Percentiles rank a stretch among this genome's conserved stretches.
Conservation (phyloP, 148 eudicot genomes). For the Rhododendron mucronatum region DNA sequence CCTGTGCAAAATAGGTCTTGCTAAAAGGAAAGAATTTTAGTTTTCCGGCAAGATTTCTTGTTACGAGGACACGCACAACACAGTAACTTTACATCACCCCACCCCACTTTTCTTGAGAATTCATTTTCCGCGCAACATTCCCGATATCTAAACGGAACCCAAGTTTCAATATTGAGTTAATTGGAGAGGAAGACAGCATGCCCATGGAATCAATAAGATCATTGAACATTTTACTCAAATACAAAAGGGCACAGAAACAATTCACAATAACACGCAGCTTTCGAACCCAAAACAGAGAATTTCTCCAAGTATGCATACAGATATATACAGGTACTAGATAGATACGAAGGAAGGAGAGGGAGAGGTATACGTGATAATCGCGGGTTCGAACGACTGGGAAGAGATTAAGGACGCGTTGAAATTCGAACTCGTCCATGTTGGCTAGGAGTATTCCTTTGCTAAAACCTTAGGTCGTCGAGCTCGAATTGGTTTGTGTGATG, state of each 20-base stretch:
- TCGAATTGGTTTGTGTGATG: background rate
- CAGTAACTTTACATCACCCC: too few species aligned
- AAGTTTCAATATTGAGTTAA: background rate
- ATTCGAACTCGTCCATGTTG: slow-evolving; percentile 62
- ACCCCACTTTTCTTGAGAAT: too few species aligned
- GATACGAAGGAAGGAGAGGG: background rate
- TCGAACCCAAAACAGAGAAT: background rate
- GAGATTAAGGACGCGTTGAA: slow-evolving; percentile 53
- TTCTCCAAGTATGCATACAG: background rate
- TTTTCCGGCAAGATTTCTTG: background rate
- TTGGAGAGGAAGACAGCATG: background rate
- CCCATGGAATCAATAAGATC: background rate
- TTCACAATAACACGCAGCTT: background rate
- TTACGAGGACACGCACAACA: background rate
- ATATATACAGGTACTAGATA: background rate
- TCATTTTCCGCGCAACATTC: too few species aligned
- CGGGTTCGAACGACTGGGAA: slow-evolving; percentile 69
- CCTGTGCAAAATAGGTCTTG: too few species aligned
- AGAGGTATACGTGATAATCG: slow-evolving; percentile 49
- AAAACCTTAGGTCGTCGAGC: background rate
- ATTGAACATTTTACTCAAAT: background rate
- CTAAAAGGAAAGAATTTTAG: background rate
- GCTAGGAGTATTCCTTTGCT: background rate
- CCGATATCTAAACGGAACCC: background rate
- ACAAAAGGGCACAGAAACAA: background rate